Conservation (phyloP, 805 yeast species). For the Nakazawaea molendinolei region DNA sequence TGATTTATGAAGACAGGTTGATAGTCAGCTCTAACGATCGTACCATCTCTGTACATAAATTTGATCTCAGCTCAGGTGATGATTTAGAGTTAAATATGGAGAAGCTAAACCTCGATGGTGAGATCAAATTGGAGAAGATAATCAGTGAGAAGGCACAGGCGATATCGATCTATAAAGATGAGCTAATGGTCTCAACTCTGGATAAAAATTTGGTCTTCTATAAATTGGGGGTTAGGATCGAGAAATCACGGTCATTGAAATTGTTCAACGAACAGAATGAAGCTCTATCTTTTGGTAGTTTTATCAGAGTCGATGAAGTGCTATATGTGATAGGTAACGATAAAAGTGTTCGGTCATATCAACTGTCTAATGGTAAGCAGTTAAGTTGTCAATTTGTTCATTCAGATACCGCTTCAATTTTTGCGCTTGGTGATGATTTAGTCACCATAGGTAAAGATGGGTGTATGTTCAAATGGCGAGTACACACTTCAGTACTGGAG, state of each 20-base stretch:
- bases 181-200: slow-evolving; percentile 42
- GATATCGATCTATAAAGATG: slow-evolving; percentile 28
- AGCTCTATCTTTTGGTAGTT: slow-evolving; percentile 37
- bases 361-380: slow-evolving; percentile 37
- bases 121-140: slow-evolving; percentile 30
- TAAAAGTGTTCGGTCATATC: slow-evolving; percentile 48
- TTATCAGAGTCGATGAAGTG: slow-evolving; percentile 25
- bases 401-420: slow-evolving; percentile 42
- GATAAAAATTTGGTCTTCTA: slow-evolving; percentile 43
- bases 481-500: neutral
- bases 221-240: slow-evolving; percentile 24
- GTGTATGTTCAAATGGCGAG: slow-evolving; percentile 44
- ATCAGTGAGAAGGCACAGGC: slow-evolving; percentile 49
- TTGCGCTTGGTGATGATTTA: slow-evolving; percentile 24
- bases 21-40: slow-evolving; percentile 58
- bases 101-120: slow-evolving; percentile 3
- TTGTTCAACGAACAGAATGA: slow-evolving; percentile 34
- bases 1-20: slow-evolving; percentile 26
- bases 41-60: slow-evolving; percentile 46
- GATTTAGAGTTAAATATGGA: slow-evolving; percentile 10
- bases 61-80: slow-evolving; percentile 21
- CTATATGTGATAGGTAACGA: slow-evolving; percentile 45
- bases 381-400: slow-evolving; percentile 55
- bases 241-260: slow-evolving; percentile 31
- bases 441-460: slow-evolving; percentile 47